Conservation (phyloP, 1,284 basidiomycete species). For the Puccinia horiana region DNA sequence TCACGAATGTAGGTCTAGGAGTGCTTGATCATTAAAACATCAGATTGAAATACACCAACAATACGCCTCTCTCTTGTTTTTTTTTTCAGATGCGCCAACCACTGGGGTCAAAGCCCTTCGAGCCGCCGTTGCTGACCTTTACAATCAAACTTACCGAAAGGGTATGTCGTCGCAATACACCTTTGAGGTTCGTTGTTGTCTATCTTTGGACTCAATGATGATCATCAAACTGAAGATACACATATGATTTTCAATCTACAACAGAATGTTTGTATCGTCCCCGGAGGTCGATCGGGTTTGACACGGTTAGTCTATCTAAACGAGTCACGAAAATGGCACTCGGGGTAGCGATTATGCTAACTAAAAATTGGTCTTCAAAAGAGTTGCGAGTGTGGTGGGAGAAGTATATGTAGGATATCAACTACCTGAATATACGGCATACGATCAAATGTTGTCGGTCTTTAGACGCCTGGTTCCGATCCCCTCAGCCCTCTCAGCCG, state of each 20-base stretch:
- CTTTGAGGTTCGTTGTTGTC: slow-evolving; percentile 69
- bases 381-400: slow-evolving; percentile 85
- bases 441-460: slow-evolving; percentile 72
- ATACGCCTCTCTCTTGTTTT: slow-evolving; percentile 50
- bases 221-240: not conserved
- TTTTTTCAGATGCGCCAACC: slow-evolving; percentile 74
- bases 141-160: slow-evolving; percentile 82
- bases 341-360: not conserved
- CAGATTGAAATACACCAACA: not conserved
- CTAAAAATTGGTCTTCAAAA: slow-evolving; percentile 53
- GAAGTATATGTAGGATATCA: slow-evolving; percentile 65
- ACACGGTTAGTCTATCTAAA: slow-evolving; percentile 59
- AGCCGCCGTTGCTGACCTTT: slow-evolving; percentile 73
- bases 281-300: slow-evolving; percentile 83
- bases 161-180: slow-evolving; percentile 80
- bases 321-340: not conserved
- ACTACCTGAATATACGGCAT: slow-evolving; percentile 58
- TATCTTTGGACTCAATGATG: not conserved
- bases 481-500: slow-evolving; percentile 66
- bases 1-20: slow-evolving; percentile 63
- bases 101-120: slow-evolving; percentile 74
- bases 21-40: not conserved
- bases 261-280: slow-evolving; percentile 74
- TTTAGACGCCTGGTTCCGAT: slow-evolving; percentile 87
- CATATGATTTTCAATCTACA: not conserved